Evolutionary conservation across 192 early-diverging fungal genomes (phyloP), one percentile per base, ranked within the genome.

Genomic region (Rhizophlyctis rosea): DNA sequence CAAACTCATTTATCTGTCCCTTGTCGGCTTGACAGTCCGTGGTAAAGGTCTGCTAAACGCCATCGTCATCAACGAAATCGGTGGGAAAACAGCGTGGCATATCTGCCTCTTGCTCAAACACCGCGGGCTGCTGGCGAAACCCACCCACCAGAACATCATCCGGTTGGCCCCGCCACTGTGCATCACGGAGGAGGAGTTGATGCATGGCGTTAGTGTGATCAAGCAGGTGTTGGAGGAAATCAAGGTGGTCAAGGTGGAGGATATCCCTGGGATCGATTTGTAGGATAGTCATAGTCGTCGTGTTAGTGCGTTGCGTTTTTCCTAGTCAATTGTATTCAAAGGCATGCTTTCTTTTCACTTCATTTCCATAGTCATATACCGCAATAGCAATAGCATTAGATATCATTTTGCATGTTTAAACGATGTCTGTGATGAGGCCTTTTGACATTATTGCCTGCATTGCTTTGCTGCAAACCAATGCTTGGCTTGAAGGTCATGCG

Each of bases 11-110:
- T 18, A 44, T 44, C 39, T 18, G 18, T 9, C 39, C 18, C 39
- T n/a, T 9, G 18, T n/a, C 18, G 18, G 11, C 35, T 9, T 57
- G 9, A 18, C 23, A 47, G 90, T 93, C 47, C 90, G 96, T 64
- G 96, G 96, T 9, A 85, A 87, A 50, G 96, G 96, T 55, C 85
- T 99, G 33, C 79, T 99, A 57, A 97, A 97, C 71, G 96, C 96
- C 34, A 89, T 99, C 62, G 90, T 95, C 39, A 94, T 99, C 77
- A 74, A 79, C 34, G 82, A 80, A 50, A n/a, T n/a, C n/a, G n/a
- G n/a, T n/a, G n/a, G n/a, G n/a, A 93, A 93, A 72, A 87, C 88
- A n/a, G 96, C 94, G n/a, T 97, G 93, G 94, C 88, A 97, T 70
- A 74, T 99, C 49, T 99, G 96, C 66, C 75, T 99, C 58, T 76